Conservation (phyloP, 108 stramenopile genomes). For the Nitzschia sp. region DNA sequence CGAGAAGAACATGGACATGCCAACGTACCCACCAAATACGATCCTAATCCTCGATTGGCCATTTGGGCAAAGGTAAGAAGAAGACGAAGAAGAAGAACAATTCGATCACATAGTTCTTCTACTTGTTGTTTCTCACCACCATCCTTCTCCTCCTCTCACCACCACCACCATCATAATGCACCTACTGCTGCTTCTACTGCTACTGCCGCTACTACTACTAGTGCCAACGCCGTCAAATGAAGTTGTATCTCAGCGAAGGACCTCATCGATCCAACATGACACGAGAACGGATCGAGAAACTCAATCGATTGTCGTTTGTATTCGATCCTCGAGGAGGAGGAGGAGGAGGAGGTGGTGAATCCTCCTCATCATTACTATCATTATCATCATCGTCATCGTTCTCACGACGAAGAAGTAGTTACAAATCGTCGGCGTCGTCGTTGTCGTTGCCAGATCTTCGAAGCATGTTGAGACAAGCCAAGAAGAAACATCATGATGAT, state of each 20-base stretch:
- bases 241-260: constrained; percentile 41
- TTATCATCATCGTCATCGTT: too few relatives aligned
- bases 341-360: not conserved
- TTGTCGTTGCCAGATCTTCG: not conserved
- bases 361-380: too few relatives aligned
- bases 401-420: too few relatives aligned
- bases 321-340: constrained; percentile 32
- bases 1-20: constrained; percentile 21
- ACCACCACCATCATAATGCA: not conserved
- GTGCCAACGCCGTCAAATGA: constrained; percentile 63
- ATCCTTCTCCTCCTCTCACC: not conserved
- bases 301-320: constrained; percentile 52
- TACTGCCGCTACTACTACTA: constrained; percentile 8
- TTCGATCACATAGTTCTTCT: too few relatives aligned
- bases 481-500: too few relatives aligned
- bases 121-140: too few relatives aligned
- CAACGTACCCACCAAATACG: constrained; percentile 27
- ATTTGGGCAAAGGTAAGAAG: constrained; percentile 42
- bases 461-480: not conserved
- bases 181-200: not conserved
- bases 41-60: constrained; percentile 36
- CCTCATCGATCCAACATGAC: constrained; percentile 49
- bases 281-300: constrained; percentile 41
- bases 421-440: too few relatives aligned
- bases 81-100: not conserved